Base-by-base conservation (phyloP, 495 filamentous ascomycete species). In the Neurospora sp. region DNA sequence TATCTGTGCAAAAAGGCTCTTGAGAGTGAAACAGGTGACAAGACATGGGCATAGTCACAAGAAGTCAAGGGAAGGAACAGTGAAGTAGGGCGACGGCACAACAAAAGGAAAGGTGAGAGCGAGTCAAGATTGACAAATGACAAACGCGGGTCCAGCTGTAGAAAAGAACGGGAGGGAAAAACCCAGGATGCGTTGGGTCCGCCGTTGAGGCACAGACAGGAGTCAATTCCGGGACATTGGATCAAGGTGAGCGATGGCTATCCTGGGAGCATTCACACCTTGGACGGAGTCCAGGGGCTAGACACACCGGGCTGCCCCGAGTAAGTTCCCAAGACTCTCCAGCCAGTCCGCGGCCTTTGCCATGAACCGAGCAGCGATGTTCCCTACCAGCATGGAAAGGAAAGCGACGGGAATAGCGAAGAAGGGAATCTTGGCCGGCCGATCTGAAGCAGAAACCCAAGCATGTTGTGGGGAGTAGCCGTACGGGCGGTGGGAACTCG, bases 151-250 rank as follows among this genome's bases (percentile, higher is more conserved):
- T 62, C 54, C 54, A 2, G 14, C 14, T 12, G 3, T 18, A 8
- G 27, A 31, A 10, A 18, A 66, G 54, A 72, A 39, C 41, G 20
- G 39, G 46, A 41, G 69, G 39, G 74, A 72, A 74, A 75, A 70
- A 18, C 39, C 20, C 72, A 73, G 66, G 44, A 44, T 69, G 35
- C 38, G 46, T 73, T 71, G 73, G 72, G 72, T 70, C 74, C 76
- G 78, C 78, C 75, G 70, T 75, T 42, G 69, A 76, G 74, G 76
- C 74, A 78, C 76, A 74, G 73, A 73, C 73, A 74, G 39, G 59
- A 71, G 54, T 42, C 72, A 72, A 73, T 70, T 70, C 59, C 54
- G 40, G 73, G 66, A 66, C 72, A 75, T 38, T 71, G 69, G 72
- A 71, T 75, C 54, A 66, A 72, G 71, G 46, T 41, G 42, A 69